Evolutionary conservation across 2,329 filamentous ascomycete species (phyloP).

Genomic region (Alternaria sp.): DNA sequence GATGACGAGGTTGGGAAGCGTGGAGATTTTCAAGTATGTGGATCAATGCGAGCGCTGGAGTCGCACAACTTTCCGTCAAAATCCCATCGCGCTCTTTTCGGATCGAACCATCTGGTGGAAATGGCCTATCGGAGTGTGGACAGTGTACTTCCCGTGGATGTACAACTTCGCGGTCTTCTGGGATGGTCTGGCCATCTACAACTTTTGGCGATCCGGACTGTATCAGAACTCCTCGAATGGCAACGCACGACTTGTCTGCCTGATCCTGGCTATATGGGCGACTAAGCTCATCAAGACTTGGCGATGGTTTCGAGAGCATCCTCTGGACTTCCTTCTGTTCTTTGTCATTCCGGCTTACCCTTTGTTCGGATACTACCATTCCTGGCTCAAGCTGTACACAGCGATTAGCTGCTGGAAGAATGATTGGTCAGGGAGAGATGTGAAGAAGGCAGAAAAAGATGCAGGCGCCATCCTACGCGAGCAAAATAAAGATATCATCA

Average conservation of each 20-base stretch:
- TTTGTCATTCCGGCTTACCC: slow-evolving; percentile 26
- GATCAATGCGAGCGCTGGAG: slow-evolving; percentile 36
- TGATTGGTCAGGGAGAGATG: slow-evolving; percentile 21
- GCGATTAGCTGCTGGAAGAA: slow-evolving; percentile 22
- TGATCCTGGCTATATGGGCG: slow-evolving; percentile 13
- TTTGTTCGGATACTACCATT: slow-evolving; percentile 27
- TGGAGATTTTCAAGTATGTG: slow-evolving; percentile 20
- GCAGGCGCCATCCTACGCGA: too few species aligned
- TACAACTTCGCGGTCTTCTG: slow-evolving; percentile 21
- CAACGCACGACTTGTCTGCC: background rate
- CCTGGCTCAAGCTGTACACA: slow-evolving; percentile 26
- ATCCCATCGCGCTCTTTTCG: slow-evolving; percentile 24
- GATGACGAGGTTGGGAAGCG: slow-evolving; percentile 51
- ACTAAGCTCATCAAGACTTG: slow-evolving; percentile 31
- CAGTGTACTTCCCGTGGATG: slow-evolving; percentile 32
- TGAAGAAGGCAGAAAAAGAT: background rate
- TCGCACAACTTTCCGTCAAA: slow-evolving; percentile 32
- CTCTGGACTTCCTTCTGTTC: slow-evolving; percentile 25
- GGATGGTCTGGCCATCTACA: slow-evolving; percentile 21
- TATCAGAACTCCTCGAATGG: background rate
- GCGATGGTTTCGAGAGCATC: slow-evolving; percentile 28
- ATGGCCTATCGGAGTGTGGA: slow-evolving; percentile 31
- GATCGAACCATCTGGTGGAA: slow-evolving; percentile 33
- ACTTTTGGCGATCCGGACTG: background rate
- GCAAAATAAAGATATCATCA: too few species aligned